Conservation (phyloP, 768 basidiomycete genomes). For the Amylocystis lapponica region DNA sequence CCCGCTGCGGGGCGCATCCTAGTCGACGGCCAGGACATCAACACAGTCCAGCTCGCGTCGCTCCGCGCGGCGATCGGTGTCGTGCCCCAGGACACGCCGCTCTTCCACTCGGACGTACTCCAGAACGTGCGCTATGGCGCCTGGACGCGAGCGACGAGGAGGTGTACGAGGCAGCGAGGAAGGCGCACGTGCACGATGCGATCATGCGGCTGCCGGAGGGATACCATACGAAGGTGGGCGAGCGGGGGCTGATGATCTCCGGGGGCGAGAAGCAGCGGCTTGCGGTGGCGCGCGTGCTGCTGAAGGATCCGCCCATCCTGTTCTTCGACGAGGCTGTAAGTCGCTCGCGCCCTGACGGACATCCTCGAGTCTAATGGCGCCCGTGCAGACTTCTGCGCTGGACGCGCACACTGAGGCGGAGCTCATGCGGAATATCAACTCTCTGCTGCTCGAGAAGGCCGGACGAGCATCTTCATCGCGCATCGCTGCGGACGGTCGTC, state of each 20-base stretch:
- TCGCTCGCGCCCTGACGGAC: conserved; percentile 11
- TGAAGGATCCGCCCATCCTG: conserved; percentile 93
- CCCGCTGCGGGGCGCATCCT: conserved; percentile 75
- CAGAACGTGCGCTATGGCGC: conserved; percentile 93
- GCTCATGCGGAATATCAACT: conserved; percentile 91
- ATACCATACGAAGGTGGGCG: conserved; percentile 89
- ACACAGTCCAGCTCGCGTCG: conserved; percentile 61
- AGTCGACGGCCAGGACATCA: conserved; percentile 85
- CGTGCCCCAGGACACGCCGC: conserved; percentile 96
- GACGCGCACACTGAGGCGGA: conserved; percentile 95
- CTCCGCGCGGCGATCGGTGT: conserved; percentile 80
- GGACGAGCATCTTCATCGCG: conserved; percentile 96
- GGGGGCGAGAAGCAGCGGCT: conserved; percentile 98
- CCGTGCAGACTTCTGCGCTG: conserved; percentile 80
- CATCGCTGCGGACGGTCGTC: conserved; percentile 87
- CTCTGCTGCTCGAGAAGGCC: conserved; percentile 64
- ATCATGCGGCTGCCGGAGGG: conserved; percentile 78
- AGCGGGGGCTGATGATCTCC: conserved; percentile 95
- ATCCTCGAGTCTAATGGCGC: background rate
- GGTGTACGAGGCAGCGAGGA: conserved; percentile 74
- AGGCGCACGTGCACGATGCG: conserved; percentile 84
- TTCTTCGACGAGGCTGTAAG: conserved; percentile 98
- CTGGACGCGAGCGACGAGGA: conserved; percentile 79
- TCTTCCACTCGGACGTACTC: conserved; percentile 94
- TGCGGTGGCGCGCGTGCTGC: conserved; percentile 85